These are phyloP conservation scores for Gnomoniopsis sp. DNA, from an alignment of 2,329 filamentous ascomycete species.

Conservation along the genomic window DNA sequence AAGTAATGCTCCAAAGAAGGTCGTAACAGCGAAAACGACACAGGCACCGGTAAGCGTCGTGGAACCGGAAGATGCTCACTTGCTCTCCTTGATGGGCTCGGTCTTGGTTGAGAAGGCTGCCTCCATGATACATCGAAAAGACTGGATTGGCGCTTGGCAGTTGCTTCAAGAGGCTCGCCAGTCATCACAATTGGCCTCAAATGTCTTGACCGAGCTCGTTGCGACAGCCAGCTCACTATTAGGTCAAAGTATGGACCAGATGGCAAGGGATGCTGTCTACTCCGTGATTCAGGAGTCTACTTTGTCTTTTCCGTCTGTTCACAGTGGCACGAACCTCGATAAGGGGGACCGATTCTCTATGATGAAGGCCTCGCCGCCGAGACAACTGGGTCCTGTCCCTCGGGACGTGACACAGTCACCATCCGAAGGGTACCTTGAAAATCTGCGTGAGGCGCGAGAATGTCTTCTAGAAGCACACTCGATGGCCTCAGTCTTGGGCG, in stretches of 20 bases:
- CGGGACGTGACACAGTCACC: not conserved
- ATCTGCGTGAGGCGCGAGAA: conserved; percentile 63
- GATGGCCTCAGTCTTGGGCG: conserved; percentile 48
- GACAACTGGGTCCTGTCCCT: conserved; percentile 21
- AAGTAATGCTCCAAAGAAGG: conserved; percentile 17
- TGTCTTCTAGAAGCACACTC: conserved; percentile 62
- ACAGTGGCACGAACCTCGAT: conserved; percentile 35
- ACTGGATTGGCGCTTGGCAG: conserved; percentile 43
- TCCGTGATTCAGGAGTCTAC: conserved; percentile 91
- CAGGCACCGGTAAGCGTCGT: not conserved
- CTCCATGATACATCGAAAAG: conserved; percentile 44
- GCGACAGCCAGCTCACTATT: conserved; percentile 66
- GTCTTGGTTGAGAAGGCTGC: conserved; percentile 42
- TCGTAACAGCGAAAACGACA: conserved; percentile 5
- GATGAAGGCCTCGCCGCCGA: conserved; percentile 33
- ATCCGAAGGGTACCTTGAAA: conserved; percentile 51
- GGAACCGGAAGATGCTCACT: conserved; percentile 28
- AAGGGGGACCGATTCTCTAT: conserved; percentile 35
- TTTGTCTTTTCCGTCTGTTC: conserved; percentile 75
- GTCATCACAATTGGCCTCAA: conserved; percentile 24
- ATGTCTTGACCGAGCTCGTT: conserved; percentile 44
- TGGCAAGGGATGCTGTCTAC: conserved; percentile 78
- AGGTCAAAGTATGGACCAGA: conserved; percentile 65
- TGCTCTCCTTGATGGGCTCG: conserved; percentile 35
- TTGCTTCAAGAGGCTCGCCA: conserved; percentile 15